Percentiles rank a stretch among this genome's conserved stretches.
phyloP scores from a whole-genome alignment of 768 basidiomycete genomes.

The Pseudohyphozyma bogoriensis region DNA sequence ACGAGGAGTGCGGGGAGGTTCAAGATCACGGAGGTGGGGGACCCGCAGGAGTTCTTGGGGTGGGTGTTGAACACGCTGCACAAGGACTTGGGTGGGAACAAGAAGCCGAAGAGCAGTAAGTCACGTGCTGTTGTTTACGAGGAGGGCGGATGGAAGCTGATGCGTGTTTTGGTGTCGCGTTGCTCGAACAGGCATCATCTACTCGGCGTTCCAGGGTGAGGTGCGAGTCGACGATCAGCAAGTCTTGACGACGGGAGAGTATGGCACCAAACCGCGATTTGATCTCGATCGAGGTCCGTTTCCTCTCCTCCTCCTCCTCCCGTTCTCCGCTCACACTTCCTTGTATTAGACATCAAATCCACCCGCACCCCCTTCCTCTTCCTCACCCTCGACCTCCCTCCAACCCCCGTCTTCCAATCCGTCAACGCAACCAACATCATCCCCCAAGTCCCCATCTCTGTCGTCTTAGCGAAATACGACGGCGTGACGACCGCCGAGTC shows the following conservation, averaged over 20 bases:
- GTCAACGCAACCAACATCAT: constrained; percentile 96
- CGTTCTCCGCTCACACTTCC: neutral
- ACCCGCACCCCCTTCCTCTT: constrained; percentile 84
- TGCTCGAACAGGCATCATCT: constrained; percentile 75
- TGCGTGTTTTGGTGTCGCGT: neutral
- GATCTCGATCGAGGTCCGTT: constrained; percentile 80
- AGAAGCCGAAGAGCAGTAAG: constrained; percentile 79
- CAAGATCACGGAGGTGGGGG: constrained; percentile 84
- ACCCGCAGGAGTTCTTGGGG: constrained; percentile 88
- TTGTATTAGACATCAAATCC: constrained; percentile 72
- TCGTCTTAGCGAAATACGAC: constrained; percentile 86
- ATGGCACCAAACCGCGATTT: constrained; percentile 74
- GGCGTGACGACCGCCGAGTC: constrained; percentile 85
- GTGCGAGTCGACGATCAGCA: constrained; percentile 87
- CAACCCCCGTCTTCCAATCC: constrained; percentile 96
- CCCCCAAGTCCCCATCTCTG: constrained; percentile 86
- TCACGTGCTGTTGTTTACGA: constrained; percentile 23
- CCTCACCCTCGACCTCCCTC: constrained; percentile 88
- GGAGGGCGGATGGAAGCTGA: neutral
- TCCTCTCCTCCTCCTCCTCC: neutral
- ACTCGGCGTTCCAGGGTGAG: constrained; percentile 88
- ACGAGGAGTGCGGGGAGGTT: constrained; percentile 82
- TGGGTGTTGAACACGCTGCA: constrained; percentile 93
- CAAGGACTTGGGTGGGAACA: constrained; percentile 87
- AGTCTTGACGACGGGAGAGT: constrained; percentile 69